Percentiles rank a stretch among this genome's conserved stretches.
These are phyloP conservation scores for Astragalus membranaceus DNA, from an alignment of 306 rosid species.

Conservation along the genomic window DNA sequence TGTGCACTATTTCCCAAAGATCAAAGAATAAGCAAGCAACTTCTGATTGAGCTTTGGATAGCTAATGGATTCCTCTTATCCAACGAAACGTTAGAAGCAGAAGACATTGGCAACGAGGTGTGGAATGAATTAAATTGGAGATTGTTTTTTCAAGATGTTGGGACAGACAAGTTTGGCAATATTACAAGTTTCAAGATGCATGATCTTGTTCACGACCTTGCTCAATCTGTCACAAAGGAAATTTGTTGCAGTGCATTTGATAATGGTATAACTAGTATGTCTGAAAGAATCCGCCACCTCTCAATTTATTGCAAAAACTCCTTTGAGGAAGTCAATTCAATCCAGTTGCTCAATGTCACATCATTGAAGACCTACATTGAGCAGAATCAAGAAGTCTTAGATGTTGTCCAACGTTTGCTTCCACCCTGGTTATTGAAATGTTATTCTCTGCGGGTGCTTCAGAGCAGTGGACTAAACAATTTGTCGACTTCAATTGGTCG, in stretches of 20 bases:
- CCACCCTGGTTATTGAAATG: background rate
- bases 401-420: too few relatives aligned
- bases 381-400: too few relatives aligned
- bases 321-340: background rate
- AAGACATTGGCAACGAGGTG: background rate
- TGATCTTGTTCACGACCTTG: conserved; percentile 22
- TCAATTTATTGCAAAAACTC: background rate
- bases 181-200: background rate
- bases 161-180: background rate
- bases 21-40: background rate
- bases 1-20: background rate
- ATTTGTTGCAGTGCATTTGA: background rate
- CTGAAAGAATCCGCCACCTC: background rate
- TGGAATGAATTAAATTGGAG: conserved; percentile 16
- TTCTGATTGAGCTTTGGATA: background rate
- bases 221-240: background rate
- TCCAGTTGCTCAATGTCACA: background rate
- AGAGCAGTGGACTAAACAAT: too few relatives aligned
- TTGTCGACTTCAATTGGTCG: too few relatives aligned
- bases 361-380: background rate
- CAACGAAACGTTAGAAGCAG: background rate
- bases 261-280: background rate
- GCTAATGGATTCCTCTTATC: background rate
- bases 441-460: background rate
- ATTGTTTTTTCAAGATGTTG: conserved; percentile 18